Percentiles rank a stretch among this genome's conserved stretches.
Conservation (phyloP, 1,284 basidiomycete genomes). For the Melampsora larici-populina region DNA sequence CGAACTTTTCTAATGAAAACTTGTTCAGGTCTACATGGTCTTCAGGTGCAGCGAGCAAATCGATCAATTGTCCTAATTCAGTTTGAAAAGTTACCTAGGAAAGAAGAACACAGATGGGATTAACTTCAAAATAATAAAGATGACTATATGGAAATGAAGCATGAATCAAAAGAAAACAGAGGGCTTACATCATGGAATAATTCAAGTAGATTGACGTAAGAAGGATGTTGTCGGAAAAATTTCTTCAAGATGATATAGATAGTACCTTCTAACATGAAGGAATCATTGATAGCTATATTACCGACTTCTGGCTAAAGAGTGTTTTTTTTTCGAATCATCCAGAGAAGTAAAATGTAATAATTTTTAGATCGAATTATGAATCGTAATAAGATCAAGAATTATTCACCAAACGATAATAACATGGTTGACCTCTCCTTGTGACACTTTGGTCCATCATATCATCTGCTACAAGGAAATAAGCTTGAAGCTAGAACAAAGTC, state of each 20-base stretch:
- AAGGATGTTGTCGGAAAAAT: slow-evolving; percentile 76
- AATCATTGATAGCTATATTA: slow-evolving; percentile 91
- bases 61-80: slow-evolving; percentile 91
- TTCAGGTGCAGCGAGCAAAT: slow-evolving; percentile 91
- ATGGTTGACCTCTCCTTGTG: slow-evolving; percentile 95
- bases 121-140: neutral
- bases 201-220: slow-evolving; percentile 84
- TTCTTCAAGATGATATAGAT: slow-evolving; percentile 87
- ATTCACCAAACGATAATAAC: slow-evolving; percentile 68
- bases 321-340: too few relatives aligned
- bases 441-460: slow-evolving; percentile 96
- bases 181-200: slow-evolving; percentile 74
- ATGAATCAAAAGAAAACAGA: neutral
- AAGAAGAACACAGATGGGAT: neutral
- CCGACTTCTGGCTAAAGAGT: slow-evolving; percentile 62
- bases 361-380: neutral
- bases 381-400: neutral
- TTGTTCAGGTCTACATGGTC: slow-evolving; percentile 78
- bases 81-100: slow-evolving; percentile 83
- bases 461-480: slow-evolving; percentile 95
- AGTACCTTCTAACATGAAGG: slow-evolving; percentile 91
- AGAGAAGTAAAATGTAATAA: neutral
- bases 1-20: slow-evolving; percentile 74
- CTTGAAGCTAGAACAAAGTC: slow-evolving; percentile 69
- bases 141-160: neutral